Base-by-base conservation (phyloP, 2,329 filamentous ascomycete species). In the Calonectria pauciramosa region DNA sequence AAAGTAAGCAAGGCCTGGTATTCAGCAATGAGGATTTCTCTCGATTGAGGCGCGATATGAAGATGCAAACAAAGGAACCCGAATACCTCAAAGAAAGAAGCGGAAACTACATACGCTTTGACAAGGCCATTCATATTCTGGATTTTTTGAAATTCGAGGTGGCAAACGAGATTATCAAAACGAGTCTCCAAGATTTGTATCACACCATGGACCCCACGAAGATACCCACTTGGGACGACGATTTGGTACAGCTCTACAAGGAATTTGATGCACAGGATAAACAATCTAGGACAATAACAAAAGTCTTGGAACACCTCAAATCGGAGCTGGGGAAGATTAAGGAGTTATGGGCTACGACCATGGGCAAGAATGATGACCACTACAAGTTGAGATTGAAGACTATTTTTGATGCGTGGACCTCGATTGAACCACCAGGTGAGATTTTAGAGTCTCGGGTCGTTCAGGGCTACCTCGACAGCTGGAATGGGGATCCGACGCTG, bases 101-200 rank as follows among this genome's bases (percentile, higher is more conserved):
- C 77, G 75, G 74, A 0, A 69, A 78, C 3, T 76, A 73, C 9
- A 49, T 38, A 7, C 49, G 64, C 20, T 69, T 76, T 13, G 71
- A 82, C 23, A 77, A 82, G 0, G 82, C 78, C 2, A 67, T 74
- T 0, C 90, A 94, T 71, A 90, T 94, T 4, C 87, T 94, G 7
- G 93, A 95, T 79, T 87, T 88, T 47, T 84, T 95, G 10, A 92
- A 90, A 75, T 93, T 92, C 23, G 75, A 82, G 0, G 85, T 92
- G 2, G 89, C 91, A 0, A 82, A 87, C 16, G 82, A 84, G 0
- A 82, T 82, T 0, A 85, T 91, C 13, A 81, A 85, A 0, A 54
- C 71, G 0, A 86, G 86, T 30, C 77, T 89, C 2, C 75, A 73
- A 1, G 79, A 78, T 0, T 83, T 91, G 14, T 64, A 83, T 73